phyloP scores from a whole-genome alignment of 225 moss, liverwort and hornwort genomes.

The Bryoerythrophyllum caledonicum region DNA sequence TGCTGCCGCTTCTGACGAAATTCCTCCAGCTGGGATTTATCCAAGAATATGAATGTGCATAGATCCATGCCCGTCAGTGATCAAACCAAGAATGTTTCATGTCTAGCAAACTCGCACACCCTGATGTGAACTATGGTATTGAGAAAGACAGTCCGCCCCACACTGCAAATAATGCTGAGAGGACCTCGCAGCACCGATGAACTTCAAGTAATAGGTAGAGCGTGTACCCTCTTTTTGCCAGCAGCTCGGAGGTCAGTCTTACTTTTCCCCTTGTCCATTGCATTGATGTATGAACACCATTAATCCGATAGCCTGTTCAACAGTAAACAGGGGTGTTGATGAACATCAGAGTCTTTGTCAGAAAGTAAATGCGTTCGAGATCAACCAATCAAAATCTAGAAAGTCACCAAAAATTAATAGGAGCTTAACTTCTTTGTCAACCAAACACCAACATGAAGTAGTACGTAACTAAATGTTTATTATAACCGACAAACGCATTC shows the following conservation, averaged over 20 bases:
- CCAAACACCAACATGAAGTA: background rate
- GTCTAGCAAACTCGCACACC: conserved; percentile 27
- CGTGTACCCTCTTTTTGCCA: conserved; percentile 86
- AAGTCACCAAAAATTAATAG: background rate
- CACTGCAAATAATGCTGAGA: conserved; percentile 25
- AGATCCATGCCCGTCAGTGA: conserved; percentile 44
- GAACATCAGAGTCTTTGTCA: background rate
- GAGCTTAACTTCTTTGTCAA: background rate
- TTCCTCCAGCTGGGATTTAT: conserved; percentile 71
- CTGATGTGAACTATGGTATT: conserved; percentile 25
- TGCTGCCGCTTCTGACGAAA: conserved; percentile 86
- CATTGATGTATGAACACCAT: conserved; percentile 12
- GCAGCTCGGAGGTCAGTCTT: conserved; percentile 87
- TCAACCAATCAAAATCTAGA: background rate
- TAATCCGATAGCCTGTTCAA: conserved; percentile 26
- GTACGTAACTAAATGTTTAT: background rate
- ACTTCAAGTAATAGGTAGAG: conserved; percentile 31
- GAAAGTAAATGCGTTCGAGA: background rate
- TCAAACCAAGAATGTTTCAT: conserved; percentile 29
- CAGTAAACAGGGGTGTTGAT: conserved; percentile 1
- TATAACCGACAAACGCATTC: no score
- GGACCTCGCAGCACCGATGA: conserved; percentile 22
- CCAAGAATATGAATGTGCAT: conserved; percentile 34
- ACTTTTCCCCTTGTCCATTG: conserved; percentile 87
- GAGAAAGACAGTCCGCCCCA: conserved; percentile 22